phyloP scores from a whole-genome alignment of 2,329 filamentous ascomycete species.

The Trichoderma lentiforme region DNA sequence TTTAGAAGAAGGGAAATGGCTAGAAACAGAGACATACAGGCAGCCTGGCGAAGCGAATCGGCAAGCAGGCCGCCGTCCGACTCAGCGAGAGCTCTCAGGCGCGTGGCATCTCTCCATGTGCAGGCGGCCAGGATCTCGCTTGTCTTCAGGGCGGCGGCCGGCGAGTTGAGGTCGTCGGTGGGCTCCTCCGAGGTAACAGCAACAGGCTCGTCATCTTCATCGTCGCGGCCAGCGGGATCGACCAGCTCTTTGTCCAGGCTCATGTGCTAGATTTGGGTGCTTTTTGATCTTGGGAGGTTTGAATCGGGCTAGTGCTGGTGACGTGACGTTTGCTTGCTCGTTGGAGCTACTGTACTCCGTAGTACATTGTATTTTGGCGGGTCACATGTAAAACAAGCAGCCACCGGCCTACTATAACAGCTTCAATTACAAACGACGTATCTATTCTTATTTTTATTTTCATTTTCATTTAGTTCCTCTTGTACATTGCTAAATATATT shows the following conservation, averaged over 20 bases:
- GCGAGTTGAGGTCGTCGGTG: conserved; percentile 18
- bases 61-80: conserved; percentile 64
- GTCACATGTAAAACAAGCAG: not conserved
- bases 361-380: not conserved
- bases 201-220: conserved; percentile 6
- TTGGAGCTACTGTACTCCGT: not conserved
- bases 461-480: not conserved
- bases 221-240: conserved; percentile 16
- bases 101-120: conserved; percentile 51
- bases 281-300: not conserved
- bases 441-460: not conserved
- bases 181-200: conserved; percentile 17
- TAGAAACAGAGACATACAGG: conserved; percentile 60
- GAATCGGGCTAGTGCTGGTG: not conserved
- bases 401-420: not conserved
- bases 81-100: conserved; percentile 56
- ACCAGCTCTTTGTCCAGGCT: conserved; percentile 14
- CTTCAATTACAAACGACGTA: not conserved
- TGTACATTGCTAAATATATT: not conserved
- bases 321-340: not conserved
- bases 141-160: conserved; percentile 32
- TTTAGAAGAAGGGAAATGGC: not conserved
- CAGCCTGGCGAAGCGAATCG: conserved; percentile 65
- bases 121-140: conserved; percentile 54
- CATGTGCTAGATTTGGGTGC: conserved; percentile 18